Evolutionary conservation across 352 stramenopile species (phyloP).

Genomic region (Albugo laibachii): DNA sequence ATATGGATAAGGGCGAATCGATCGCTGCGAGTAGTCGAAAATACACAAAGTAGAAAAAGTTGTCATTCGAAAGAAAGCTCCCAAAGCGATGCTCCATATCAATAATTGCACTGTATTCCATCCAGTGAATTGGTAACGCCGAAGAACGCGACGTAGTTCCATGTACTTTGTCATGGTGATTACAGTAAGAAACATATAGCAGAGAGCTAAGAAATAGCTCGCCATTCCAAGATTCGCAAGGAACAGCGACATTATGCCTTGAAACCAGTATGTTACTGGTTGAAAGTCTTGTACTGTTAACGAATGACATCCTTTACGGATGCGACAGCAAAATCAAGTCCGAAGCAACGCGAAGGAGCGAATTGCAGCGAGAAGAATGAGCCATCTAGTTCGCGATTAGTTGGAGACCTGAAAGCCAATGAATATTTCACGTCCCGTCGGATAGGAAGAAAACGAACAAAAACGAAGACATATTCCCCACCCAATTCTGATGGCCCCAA

Average conservation of each 20-base stretch:
- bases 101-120: constrained; percentile 74
- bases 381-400: no score
- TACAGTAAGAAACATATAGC: constrained; percentile 65
- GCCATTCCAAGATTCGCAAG: constrained; percentile 75
- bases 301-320: no score
- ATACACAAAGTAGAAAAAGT: constrained; percentile 79
- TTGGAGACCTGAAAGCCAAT: no score
- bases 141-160: constrained; percentile 45
- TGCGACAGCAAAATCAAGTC: no score
- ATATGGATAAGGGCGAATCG: constrained; percentile 17
- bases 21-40: constrained; percentile 53
- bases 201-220: constrained; percentile 77
- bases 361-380: no score
- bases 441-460: no score
- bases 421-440: no score
- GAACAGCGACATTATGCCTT: constrained; percentile 52
- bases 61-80: constrained; percentile 67
- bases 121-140: constrained; percentile 33
- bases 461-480: no score
- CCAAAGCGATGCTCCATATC: constrained; percentile 58
- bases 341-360: no score
- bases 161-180: constrained; percentile 60
- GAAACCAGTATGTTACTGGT: no score
- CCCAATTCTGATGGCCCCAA: no score
- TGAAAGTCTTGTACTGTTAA: no score